Evolutionary conservation across 2,329 filamentous ascomycete genomes (phyloP), one percentile per base, ranked within the genome.

Genomic region (Fusarium hostae): DNA sequence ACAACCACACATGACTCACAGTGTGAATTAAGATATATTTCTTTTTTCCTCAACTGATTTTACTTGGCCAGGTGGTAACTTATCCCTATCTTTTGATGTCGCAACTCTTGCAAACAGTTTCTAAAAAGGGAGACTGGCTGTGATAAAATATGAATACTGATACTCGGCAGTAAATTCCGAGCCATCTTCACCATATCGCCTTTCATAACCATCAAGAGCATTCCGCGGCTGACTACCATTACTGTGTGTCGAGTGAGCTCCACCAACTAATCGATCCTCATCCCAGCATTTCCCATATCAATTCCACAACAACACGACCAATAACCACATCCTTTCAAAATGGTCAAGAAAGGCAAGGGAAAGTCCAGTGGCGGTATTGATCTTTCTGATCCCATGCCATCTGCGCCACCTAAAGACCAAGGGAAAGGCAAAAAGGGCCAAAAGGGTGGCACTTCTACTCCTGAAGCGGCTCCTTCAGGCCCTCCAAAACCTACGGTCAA

Each of bases 401-500:
- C 79, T 51, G 70, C 79, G 30, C 64, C 78, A 18, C 65, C 79
- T n/a, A 89, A 88, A 74, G 86, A 82, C 11, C 74, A 76, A 30
- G 73, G 61, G 30, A 86, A 86, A 68, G 78, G 81, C 10, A 86
- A 83, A 74, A 85, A 83, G 59, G 78, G 76, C 9, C 74, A 79
- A 57, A 83, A 79, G 26, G 75, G 78, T n/a, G 51, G 75, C 10
- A 71, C 71, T 41, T 70, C 70, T 30, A 76, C 62, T 61, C 73
- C 75, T 71, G 82, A 79, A 58, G 79, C 78, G 67, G 78, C 78
- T 66, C 80, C 78, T 18, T 70, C 78, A 4, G 86, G 82, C 0
- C 86, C 86, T 6, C 87, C 87, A 0, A 89, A 90, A 74, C 89
- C 88, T 18, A 90, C 90, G 3, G 87, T 88, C 47, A 91, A 92